Conservation (phyloP, 805 yeast species). For the Clavispora vitiphila region DNA sequence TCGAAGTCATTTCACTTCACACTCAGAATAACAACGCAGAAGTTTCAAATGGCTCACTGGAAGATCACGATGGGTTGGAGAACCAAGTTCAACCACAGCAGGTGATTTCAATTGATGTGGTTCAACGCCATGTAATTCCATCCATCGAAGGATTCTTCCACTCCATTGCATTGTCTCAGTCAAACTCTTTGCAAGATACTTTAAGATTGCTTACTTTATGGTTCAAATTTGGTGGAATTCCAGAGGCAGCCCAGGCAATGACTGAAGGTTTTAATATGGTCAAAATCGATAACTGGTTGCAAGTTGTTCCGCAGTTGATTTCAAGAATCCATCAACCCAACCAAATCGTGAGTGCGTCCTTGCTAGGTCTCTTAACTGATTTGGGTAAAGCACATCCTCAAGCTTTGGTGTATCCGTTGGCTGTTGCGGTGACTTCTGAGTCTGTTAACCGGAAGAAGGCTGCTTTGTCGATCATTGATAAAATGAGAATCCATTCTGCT, state of each 20-base stretch:
- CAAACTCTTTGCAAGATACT: slow-evolving; percentile 90
- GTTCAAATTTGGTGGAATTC: slow-evolving; percentile 93
- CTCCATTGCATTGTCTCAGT: slow-evolving; percentile 80
- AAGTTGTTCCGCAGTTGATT: slow-evolving; percentile 91
- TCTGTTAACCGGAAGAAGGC: slow-evolving; percentile 86
- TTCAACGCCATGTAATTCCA: slow-evolving; percentile 87
- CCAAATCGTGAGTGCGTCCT: slow-evolving; percentile 71
- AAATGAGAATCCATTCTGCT: slow-evolving; percentile 86
- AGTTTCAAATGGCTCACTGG: slow-evolving; percentile 17
- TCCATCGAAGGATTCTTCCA: slow-evolving; percentile 95
- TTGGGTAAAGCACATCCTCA: slow-evolving; percentile 96
- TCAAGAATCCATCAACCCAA: slow-evolving; percentile 96
- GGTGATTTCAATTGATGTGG: slow-evolving; percentile 44
- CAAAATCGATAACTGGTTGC: slow-evolving; percentile 88
- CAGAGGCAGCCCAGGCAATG: slow-evolving; percentile 88
- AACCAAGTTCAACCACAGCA: slow-evolving; percentile 12
- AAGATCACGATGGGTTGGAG: slow-evolving; percentile 21
- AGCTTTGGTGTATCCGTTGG: slow-evolving; percentile 89
- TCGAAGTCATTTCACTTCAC: slow-evolving; percentile 79
- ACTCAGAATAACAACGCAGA: slow-evolving; percentile 22
- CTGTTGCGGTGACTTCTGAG: slow-evolving; percentile 94
- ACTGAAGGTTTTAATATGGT: slow-evolving; percentile 87
- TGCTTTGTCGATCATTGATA: slow-evolving; percentile 85
- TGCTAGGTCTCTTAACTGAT: slow-evolving; percentile 76
- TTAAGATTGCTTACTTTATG: slow-evolving; percentile 84